These are phyloP conservation scores for Skeletonema potamos DNA, from an alignment of 108 stramenopile genomes.

Conservation along the genomic window DNA sequence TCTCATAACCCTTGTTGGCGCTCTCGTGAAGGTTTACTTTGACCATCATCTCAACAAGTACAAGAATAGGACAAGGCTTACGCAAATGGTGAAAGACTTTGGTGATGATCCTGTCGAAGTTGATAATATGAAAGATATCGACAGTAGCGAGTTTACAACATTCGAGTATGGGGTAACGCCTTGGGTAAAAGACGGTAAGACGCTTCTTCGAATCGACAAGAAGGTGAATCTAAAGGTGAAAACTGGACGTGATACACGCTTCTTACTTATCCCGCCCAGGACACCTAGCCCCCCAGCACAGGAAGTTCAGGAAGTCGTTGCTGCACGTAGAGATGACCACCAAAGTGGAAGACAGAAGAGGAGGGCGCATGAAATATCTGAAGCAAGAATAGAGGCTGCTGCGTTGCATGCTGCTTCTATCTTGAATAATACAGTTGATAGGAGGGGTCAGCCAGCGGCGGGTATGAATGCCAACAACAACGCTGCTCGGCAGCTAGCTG, in stretches of 20 bases:
- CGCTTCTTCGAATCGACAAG: neutral
- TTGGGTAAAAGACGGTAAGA: neutral
- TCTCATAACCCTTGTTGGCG: constrained; percentile 35
- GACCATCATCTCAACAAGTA: constrained; percentile 18
- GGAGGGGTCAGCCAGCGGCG: neutral
- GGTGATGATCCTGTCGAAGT: neutral
- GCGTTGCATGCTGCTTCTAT: neutral
- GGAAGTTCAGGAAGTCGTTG: neutral
- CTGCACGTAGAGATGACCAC: no score
- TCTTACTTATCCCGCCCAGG: neutral
- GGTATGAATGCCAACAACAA: neutral
- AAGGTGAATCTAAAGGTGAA: neutral
- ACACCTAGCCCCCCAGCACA: neutral
- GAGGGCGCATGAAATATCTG: neutral
- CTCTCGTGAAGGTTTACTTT: constrained; percentile 22
- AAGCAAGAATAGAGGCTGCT: neutral
- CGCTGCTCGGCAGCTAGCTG: neutral
- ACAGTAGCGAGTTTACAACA: constrained; percentile 8
- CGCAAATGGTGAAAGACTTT: constrained; percentile 1
- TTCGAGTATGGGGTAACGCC: neutral
- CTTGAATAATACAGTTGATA: neutral
- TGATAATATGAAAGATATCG: constrained; percentile 6
- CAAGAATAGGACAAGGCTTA: constrained; percentile 8
- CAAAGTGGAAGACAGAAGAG: neutral
- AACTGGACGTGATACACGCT: neutral